phyloP scores from a whole-genome alignment of 1,139 yeast species.

The Groenewaldozyma auringiensis region DNA sequence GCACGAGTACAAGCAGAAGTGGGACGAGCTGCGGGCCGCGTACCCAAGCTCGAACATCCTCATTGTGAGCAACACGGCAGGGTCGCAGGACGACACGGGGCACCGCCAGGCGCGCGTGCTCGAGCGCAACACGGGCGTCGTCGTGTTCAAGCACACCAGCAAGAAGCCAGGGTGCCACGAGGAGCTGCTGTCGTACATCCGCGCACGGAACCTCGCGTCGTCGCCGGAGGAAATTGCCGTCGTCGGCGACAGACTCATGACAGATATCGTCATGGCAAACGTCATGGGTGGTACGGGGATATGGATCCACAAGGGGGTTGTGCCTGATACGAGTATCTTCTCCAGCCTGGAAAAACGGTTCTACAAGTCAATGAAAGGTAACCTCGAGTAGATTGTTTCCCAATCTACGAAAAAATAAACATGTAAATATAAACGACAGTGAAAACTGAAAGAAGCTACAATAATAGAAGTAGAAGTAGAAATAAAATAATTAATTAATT shows the following conservation, averaged over 20 bases:
- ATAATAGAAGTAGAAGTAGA: background rate
- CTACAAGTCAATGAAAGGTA: conserved; percentile 9
- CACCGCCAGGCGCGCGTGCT: conserved; percentile 56
- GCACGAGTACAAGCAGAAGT: conserved; percentile 58
- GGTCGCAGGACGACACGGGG: conserved; percentile 65
- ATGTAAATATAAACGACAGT: background rate
- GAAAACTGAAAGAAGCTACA: background rate
- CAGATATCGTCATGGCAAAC: conserved; percentile 91
- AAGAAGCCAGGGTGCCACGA: conserved; percentile 86
- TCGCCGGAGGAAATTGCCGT: conserved; percentile 65
- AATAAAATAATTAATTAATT: background rate
- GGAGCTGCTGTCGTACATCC: conserved; percentile 60
- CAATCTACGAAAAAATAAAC: background rate
- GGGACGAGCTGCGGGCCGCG: conserved; percentile 45
- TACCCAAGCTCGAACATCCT: conserved; percentile 64
- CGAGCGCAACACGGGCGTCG: conserved; percentile 63
- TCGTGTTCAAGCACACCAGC: conserved; percentile 67
- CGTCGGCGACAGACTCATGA: conserved; percentile 83
- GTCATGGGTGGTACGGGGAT: conserved; percentile 82
- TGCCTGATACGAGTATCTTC: conserved; percentile 40
- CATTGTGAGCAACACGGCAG: conserved; percentile 91
- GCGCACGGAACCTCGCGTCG: conserved; percentile 24
- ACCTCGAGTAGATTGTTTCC: background rate
- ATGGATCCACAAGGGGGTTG: conserved; percentile 78
- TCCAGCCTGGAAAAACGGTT: conserved; percentile 34